phyloP scores from a whole-genome alignment of 345 rosid genomes.

The Dovyalis caffra region DNA sequence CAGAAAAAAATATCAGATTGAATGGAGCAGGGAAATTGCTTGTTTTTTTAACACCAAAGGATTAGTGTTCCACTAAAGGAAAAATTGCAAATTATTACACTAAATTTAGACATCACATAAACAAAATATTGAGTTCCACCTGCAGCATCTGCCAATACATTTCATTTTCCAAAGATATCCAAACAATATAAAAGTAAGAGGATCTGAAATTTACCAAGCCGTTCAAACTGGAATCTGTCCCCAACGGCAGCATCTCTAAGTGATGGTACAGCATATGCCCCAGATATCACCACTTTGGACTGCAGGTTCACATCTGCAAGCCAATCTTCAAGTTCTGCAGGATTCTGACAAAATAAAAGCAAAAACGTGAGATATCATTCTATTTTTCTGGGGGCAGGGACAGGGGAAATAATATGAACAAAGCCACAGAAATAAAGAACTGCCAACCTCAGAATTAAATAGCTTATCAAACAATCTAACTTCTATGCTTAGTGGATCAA shows the following conservation, averaged over 20 bases:
- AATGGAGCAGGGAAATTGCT: neutral
- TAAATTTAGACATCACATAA: neutral
- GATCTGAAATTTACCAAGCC: conserved; percentile 61
- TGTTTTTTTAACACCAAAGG: neutral
- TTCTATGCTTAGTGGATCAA: conserved; percentile 70
- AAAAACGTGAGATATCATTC: neutral
- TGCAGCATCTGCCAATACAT: neutral
- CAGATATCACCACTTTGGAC: conserved; percentile 60
- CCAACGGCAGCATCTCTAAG: conserved; percentile 59
- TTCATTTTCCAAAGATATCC: conserved; percentile 1
- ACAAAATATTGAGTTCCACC: neutral
- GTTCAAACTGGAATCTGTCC: conserved; percentile 82
- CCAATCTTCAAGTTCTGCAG: conserved; percentile 83
- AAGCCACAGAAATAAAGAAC: neutral
- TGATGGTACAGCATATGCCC: conserved; percentile 61
- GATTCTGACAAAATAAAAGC: conserved; percentile 55
- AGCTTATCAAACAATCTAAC: conserved; percentile 91
- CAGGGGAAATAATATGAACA: neutral
- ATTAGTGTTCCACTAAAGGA: neutral
- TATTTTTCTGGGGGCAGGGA: neutral
- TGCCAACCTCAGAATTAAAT: conserved; percentile 74
- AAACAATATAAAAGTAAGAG: neutral
- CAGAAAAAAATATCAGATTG: neutral
- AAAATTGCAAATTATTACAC: neutral
- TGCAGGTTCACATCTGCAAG: conserved; percentile 66